A percentile compares a stretch with the other conserved stretches of the same genome.
Conservation (phyloP, 2,329 filamentous ascomycete genomes). For the Samsoniella hepiali region DNA sequence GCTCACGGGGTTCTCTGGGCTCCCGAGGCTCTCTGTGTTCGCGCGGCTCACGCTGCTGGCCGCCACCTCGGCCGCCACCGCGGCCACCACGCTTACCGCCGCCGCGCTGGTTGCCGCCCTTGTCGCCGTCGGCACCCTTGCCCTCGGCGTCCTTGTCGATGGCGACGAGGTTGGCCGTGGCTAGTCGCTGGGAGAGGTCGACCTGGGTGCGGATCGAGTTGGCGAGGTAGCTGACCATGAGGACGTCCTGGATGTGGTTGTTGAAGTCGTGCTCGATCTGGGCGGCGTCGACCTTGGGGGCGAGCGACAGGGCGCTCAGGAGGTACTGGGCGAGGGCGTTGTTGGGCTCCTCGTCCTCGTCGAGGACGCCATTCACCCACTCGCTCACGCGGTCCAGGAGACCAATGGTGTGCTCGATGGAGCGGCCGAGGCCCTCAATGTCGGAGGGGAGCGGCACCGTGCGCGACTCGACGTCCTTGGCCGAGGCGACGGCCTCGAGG, state of each 20-base stretch:
- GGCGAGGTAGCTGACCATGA: slow-evolving; percentile 96
- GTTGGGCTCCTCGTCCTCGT: slow-evolving; percentile 86
- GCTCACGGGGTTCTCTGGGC: slow-evolving; percentile 32
- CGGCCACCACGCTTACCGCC: slow-evolving; percentile 51
- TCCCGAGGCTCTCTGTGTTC: slow-evolving; percentile 37
- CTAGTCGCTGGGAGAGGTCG: slow-evolving; percentile 91
- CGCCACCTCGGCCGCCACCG: slow-evolving; percentile 49
- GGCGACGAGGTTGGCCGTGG: slow-evolving; percentile 64
- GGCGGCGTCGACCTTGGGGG: slow-evolving; percentile 86
- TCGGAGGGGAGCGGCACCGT: slow-evolving; percentile 75
- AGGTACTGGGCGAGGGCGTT: slow-evolving; percentile 92
- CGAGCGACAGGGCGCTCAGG: slow-evolving; percentile 87
- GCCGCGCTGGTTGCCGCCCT: slow-evolving; percentile 42
- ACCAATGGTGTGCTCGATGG: slow-evolving; percentile 80
- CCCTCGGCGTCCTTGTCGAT: slow-evolving; percentile 49
- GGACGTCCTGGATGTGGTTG: slow-evolving; percentile 98
- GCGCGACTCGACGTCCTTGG: slow-evolving; percentile 74
- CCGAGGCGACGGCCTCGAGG: slow-evolving; percentile 79
- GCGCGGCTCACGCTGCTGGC: slow-evolving; percentile 49
- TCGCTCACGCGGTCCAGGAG: slow-evolving; percentile 88
- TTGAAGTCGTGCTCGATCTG: slow-evolving; percentile 99
- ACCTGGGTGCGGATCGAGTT: slow-evolving; percentile 99
- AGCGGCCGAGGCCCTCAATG: slow-evolving; percentile 82
- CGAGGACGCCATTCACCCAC: slow-evolving; percentile 90
- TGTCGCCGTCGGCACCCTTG: slow-evolving; percentile 42